A percentile compares a stretch with the other conserved stretches of the same genome.
These are phyloP conservation scores for Serendipita sp. DNA, from an alignment of 768 basidiomycete genomes.

Conservation along the genomic window DNA sequence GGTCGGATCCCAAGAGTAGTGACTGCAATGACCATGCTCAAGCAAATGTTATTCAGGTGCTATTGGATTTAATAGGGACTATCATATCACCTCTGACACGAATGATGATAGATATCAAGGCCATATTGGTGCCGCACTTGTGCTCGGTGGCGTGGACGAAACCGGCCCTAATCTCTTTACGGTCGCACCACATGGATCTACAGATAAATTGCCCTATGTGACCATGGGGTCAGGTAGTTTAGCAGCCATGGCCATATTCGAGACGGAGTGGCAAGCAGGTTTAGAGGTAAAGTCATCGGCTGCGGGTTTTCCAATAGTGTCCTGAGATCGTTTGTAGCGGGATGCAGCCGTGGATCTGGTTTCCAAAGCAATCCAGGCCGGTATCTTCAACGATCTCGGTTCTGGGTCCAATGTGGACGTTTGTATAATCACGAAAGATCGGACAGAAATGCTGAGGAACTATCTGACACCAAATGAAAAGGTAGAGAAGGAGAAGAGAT, in stretches of 20 bases:
- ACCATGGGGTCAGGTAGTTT: conserved; percentile 96
- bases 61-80: conserved; percentile 12
- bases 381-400: conserved; percentile 98
- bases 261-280: conserved; percentile 64
- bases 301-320: not conserved
- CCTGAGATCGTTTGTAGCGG: conserved; percentile 29
- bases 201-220: conserved; percentile 95
- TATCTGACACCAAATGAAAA: conserved; percentile 75
- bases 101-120: conserved; percentile 60
- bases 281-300: conserved; percentile 44
- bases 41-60: conserved; percentile 84
- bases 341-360: conserved; percentile 72
- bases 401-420: conserved; percentile 98
- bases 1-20: conserved; percentile 87
- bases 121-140: conserved; percentile 84
- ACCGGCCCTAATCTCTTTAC: conserved; percentile 94
- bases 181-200: conserved; percentile 90
- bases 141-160: conserved; percentile 89
- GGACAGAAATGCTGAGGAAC: conserved; percentile 89
- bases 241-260: conserved; percentile 98
- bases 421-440: conserved; percentile 74
- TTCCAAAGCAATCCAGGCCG: conserved; percentile 73
- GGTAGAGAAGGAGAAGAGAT: conserved; percentile 48
- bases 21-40: conserved; percentile 98
- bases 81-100: not conserved